Base-by-base conservation (phyloP, 2,329 filamentous ascomycete species). In the Didymella keratinophila region DNA sequence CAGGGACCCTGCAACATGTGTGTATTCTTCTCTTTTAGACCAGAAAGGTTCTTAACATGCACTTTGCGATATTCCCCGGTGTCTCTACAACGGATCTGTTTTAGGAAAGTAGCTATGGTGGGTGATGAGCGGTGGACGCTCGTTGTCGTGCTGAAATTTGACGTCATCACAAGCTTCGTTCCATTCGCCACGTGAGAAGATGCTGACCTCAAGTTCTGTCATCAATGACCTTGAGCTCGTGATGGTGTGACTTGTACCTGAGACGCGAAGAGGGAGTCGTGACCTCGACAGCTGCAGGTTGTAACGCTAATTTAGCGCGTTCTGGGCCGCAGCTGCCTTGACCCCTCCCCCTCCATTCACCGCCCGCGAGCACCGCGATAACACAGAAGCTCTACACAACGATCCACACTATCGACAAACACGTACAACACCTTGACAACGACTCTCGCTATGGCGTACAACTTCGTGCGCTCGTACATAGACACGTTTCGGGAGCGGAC, bases 401-500 rank as follows among this genome's bases (percentile, higher is more conserved):
- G 16, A 37, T 10, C 25, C 12, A n/a, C 11, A 2, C 20, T 30
- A 37, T 10, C 18, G 25, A 11, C 23, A 39, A n/a, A 51, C 8
- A 25, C 8, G 49, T 14, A 42, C 5, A 41, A 3, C 28, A n/a
- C 21, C 2, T 23, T 23, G 2, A 18, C 14, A 4, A 8, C 9
- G 28, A 46, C 20, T 49, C 14, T 9, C 64, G 62, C 27, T 56
- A 96, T 97, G 92, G 95, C 96, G 77, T 89, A 93, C 81, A 86
- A 76, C 68, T 76, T 77, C 51, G 74, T 97, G 72, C 92, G 96
- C 79, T 96, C 93, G 55, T 94, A 92, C 50, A 89, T 97, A 77
- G 95, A 96, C 78, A 92, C 89, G 69, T 88, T 97, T 74, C 91
- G 94, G 70, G 95, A 98, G 80, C 89, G 89, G 70, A 94, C 96